Evolutionary conservation across 2,329 filamentous ascomycete species (phyloP).

Genomic region (Diaporthe longicolla): DNA sequence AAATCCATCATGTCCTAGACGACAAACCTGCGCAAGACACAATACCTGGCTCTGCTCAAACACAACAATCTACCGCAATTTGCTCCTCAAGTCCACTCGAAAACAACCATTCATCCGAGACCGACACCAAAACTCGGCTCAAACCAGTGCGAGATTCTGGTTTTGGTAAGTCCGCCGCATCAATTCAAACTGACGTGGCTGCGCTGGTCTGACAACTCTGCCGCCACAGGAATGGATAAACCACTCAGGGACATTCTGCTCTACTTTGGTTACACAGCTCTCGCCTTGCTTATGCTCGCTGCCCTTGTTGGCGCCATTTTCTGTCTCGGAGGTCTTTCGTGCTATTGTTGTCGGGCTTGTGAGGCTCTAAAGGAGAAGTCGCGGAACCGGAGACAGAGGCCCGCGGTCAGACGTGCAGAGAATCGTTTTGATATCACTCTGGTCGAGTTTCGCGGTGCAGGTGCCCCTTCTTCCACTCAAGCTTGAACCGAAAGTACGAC

Average conservation of each 20-base stretch:
- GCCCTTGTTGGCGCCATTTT: neutral
- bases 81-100: neutral
- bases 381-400: too few relatives aligned
- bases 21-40: neutral
- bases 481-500: neutral
- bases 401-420: neutral
- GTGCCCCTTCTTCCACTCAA: neutral
- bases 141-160: neutral
- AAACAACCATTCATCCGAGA: neutral
- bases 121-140: neutral
- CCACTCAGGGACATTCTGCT: neutral
- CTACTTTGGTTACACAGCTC: neutral
- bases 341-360: too few relatives aligned
- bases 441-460: neutral
- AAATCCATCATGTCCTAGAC: neutral
- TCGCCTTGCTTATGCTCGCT: neutral
- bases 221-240: neutral
- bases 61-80: neutral
- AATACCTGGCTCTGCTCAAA: too few relatives aligned
- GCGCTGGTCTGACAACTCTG: neutral
- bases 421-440: neutral
- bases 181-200: neutral
- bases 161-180: neutral
- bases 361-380: neutral
- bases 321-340: neutral